These are phyloP conservation scores for Sporothrix curviconia DNA, from an alignment of 2,329 filamentous ascomycete genomes.

Conservation along the genomic window DNA sequence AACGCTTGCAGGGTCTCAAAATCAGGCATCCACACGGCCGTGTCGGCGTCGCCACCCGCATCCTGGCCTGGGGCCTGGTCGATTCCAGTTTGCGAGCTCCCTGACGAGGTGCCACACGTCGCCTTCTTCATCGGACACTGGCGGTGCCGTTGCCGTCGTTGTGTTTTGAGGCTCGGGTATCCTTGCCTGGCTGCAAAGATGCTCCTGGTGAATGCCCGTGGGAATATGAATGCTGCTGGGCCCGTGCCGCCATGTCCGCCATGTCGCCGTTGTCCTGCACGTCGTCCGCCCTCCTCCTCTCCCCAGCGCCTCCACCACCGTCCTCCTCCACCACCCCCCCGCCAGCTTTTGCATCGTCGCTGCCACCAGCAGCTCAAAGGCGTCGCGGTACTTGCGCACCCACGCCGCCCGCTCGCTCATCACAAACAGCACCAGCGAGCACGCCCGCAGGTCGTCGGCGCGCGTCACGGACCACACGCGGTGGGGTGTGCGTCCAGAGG, in stretches of 20 bases:
- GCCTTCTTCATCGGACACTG: neutral
- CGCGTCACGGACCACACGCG: conserved; percentile 41
- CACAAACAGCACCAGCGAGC: conserved; percentile 42
- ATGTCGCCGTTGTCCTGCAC: neutral
- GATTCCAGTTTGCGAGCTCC: conserved; percentile 14
- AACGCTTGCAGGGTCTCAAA: conserved; percentile 11
- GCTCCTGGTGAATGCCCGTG: too few species aligned
- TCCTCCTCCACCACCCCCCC: too few species aligned
- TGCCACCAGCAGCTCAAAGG: conserved; percentile 40
- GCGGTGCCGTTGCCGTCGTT: neutral
- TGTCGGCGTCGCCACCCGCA: neutral
- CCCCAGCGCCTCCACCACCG: neutral
- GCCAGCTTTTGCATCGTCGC: conserved; percentile 37
- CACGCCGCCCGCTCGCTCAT: conserved; percentile 43
- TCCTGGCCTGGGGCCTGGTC: too few species aligned
- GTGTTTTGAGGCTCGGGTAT: too few species aligned
- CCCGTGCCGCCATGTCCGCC: neutral
- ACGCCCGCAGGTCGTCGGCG: conserved; percentile 43
- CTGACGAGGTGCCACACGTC: conserved; percentile 1
- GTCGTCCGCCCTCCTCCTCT: neutral
- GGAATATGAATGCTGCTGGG: too few species aligned
- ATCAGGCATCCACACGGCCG: conserved; percentile 13
- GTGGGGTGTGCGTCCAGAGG: conserved; percentile 37
- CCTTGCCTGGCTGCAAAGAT: too few species aligned
- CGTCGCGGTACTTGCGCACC: conserved; percentile 42